phyloP scores from a whole-genome alignment of 164 flowering plant species.

The Magnolia sinica region DNA sequence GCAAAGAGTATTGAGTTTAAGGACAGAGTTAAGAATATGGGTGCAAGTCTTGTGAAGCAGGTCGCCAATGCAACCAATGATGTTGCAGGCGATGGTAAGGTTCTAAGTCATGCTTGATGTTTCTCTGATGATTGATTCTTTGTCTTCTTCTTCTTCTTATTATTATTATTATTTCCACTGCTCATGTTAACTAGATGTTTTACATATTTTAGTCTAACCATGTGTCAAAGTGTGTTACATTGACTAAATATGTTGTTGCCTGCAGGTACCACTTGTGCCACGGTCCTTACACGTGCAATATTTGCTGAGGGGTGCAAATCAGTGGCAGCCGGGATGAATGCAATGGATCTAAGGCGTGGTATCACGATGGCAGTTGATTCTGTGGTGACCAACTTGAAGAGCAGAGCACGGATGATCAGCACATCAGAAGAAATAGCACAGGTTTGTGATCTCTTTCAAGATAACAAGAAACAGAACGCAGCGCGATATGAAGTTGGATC shows the following conservation, averaged over 20 bases:
- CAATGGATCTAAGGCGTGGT: conserved; percentile 93
- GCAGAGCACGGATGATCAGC: conserved; percentile 87
- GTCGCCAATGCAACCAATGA: conserved; percentile 98
- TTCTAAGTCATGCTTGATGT: not conserved
- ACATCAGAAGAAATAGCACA: conserved; percentile 96
- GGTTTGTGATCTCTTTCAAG: conserved; percentile 33
- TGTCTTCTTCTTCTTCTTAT: too few relatives aligned
- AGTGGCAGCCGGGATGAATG: conserved; percentile 98
- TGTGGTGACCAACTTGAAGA: conserved; percentile 83
- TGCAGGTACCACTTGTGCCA: conserved; percentile 98
- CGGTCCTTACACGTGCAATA: conserved; percentile 86
- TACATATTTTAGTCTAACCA: not conserved
- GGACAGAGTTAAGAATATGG: conserved; percentile 82
- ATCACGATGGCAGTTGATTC: conserved; percentile 92
- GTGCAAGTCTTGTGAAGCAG: conserved; percentile 97
- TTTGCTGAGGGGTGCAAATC: conserved; percentile 95
- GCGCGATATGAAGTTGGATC: not conserved
- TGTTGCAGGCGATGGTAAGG: conserved; percentile 91
- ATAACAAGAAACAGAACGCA: not conserved
- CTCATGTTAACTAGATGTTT: not conserved
- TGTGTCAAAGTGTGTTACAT: not conserved
- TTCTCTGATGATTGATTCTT: too few relatives aligned
- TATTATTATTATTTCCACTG: too few relatives aligned
- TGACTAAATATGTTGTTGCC: not conserved
- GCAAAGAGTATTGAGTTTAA: conserved; percentile 94